A percentile compares a stretch with the other conserved stretches of the same genome.
phyloP scores from a whole-genome alignment of 1,284 basidiomycete species.

The Pseudomicrostroma phylloplanum region DNA sequence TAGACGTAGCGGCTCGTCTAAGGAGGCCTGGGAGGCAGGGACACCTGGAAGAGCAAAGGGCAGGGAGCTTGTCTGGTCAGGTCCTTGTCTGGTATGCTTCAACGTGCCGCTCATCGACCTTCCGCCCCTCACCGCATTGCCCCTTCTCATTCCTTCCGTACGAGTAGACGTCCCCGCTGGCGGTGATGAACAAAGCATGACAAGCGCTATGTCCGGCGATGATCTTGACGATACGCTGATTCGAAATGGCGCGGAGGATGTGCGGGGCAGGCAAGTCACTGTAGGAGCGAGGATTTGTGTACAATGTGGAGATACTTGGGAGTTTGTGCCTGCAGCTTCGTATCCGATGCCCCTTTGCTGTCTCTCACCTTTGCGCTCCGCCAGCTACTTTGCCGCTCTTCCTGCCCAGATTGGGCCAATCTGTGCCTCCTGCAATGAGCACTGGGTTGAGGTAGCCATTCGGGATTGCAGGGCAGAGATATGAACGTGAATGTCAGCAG shows the following conservation, averaged over 20 bases:
- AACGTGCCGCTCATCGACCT: conserved; percentile 27
- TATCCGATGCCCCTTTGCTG: neutral
- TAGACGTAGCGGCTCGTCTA: conserved; percentile 58
- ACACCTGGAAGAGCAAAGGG: neutral
- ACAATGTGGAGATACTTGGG: conserved; percentile 23
- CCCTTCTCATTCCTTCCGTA: conserved; percentile 68
- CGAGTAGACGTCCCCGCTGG: conserved; percentile 72
- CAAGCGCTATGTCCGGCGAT: conserved; percentile 35
- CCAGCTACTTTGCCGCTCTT: conserved; percentile 21
- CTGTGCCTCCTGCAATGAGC: conserved; percentile 73
- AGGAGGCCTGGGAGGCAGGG: conserved; percentile 52
- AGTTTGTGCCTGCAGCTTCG: conserved; percentile 14
- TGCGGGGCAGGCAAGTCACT: conserved; percentile 72
- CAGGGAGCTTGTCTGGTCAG: neutral
- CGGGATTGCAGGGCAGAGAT: too few species aligned
- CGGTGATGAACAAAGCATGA: conserved; percentile 35
- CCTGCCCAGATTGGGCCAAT: conserved; percentile 59
- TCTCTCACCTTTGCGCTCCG: neutral
- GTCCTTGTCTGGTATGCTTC: conserved; percentile 43
- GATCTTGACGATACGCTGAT: conserved; percentile 55
- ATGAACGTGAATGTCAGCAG: too few species aligned
- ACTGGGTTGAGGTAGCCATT: conserved; percentile 54
- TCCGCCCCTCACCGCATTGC: conserved; percentile 38
- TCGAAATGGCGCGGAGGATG: conserved; percentile 77
- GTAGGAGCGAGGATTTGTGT: conserved; percentile 54